A percentile compares a stretch with the other conserved stretches of the same genome.
Evolutionary conservation across 345 rosid species (phyloP).

Genomic region (Viola odorata): DNA sequence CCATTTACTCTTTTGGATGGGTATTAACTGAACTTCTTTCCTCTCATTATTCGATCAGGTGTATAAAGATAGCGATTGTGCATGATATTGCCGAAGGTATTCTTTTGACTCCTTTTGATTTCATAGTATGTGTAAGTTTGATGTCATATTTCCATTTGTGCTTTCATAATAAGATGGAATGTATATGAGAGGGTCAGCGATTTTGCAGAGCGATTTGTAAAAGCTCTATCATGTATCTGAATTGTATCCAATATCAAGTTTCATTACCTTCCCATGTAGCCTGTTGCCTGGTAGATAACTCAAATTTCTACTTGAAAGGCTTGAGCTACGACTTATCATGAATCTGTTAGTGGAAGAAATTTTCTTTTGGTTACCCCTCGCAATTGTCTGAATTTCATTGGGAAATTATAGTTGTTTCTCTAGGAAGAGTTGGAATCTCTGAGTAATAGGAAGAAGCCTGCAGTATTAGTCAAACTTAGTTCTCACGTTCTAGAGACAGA

Average conservation of each 20-base stretch:
- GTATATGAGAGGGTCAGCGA: too few species aligned
- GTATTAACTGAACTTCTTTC: neutral
- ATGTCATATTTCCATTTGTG: neutral
- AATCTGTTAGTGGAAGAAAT: neutral
- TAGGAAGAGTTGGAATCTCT: too few species aligned
- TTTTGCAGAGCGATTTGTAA: too few species aligned
- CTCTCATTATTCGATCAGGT: constrained; percentile 16
- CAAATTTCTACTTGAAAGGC: neutral
- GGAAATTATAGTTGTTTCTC: too few species aligned
- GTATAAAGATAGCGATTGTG: constrained; percentile 32
- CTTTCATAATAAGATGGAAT: neutral
- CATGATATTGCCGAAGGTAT: constrained; percentile 35
- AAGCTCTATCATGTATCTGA: too few species aligned
- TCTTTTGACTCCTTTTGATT: neutral
- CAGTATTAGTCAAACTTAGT: too few species aligned
- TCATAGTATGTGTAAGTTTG: neutral
- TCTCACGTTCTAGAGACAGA: too few species aligned
- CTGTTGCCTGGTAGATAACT: neutral
- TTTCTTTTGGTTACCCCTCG: too few species aligned
- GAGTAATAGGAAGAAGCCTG: too few species aligned
- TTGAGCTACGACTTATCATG: neutral
- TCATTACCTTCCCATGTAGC: neutral
- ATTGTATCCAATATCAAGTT: too few species aligned
- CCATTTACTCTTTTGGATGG: neutral
- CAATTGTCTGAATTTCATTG: too few species aligned